phyloP scores from a whole-genome alignment of 2,329 filamentous ascomycete species.

The Aspergillus ruber region DNA sequence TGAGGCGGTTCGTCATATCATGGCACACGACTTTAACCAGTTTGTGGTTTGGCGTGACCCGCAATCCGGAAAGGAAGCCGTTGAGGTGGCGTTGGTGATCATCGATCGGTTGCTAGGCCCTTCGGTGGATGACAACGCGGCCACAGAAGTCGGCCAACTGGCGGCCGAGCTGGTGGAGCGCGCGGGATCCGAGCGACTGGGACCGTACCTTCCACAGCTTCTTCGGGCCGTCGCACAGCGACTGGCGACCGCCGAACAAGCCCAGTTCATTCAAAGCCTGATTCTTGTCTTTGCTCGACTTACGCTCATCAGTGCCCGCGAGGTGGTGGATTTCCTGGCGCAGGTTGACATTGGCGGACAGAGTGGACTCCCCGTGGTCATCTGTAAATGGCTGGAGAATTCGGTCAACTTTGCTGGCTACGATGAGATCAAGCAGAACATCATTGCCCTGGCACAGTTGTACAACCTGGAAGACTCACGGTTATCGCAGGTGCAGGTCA shows the following conservation, averaged over 20 bases:
- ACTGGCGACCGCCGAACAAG: conserved; percentile 72
- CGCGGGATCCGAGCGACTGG: conserved; percentile 82
- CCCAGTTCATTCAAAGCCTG: conserved; percentile 88
- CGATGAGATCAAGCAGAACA: conserved; percentile 93
- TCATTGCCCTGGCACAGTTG: conserved; percentile 86
- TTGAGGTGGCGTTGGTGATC: conserved; percentile 84
- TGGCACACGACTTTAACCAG: conserved; percentile 83
- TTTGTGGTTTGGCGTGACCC: conserved; percentile 79
- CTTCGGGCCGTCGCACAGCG: conserved; percentile 82
- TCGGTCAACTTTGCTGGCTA: conserved; percentile 97
- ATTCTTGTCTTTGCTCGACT: conserved; percentile 92
- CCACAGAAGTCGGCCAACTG: conserved; percentile 90
- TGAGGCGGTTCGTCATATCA: conserved; percentile 78
- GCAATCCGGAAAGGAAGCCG: conserved; percentile 68
- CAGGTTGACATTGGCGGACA: conserved; percentile 69
- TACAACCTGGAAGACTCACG: conserved; percentile 81
- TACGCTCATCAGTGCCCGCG: conserved; percentile 73
- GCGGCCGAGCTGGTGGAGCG: conserved; percentile 94
- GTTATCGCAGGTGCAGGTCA: conserved; percentile 72
- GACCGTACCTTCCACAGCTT: conserved; percentile 81
- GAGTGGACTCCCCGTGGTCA: conserved; percentile 79
- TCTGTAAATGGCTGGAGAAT: conserved; percentile 95
- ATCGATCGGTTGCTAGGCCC: conserved; percentile 84
- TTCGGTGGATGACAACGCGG: conserved; percentile 81
- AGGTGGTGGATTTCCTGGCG: conserved; percentile 87